Evolutionary conservation across 2,329 filamentous ascomycete genomes (phyloP), one percentile per base, ranked within the genome.

Genomic region (Colletotrichum spaethianum): DNA sequence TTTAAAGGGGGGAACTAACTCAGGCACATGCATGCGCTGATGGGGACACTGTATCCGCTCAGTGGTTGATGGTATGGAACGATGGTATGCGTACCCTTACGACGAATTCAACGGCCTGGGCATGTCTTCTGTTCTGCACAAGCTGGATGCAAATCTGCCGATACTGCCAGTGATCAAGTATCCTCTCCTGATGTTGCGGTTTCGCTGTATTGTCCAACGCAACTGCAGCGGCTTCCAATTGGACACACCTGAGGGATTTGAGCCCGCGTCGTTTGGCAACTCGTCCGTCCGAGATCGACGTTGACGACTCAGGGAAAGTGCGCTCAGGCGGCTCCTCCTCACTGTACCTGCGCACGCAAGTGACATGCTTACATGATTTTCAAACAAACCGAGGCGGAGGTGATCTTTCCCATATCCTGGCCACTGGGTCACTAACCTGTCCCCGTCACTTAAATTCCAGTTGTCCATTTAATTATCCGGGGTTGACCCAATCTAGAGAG

Each of bases 11-110:
- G 36, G 11, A n/a, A 63, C 61, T 66, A 73, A 46, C 50, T 62
- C 70, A 73, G 70, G 70, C 67, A 70, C 66, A 70, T 73, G 70
- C 70, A 71, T 66, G 48, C 67, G 40, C 60, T 56, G 61, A 69
- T 57, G 69, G 65, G 52, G 61, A 33, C 36, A 46, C 52, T 69
- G 52, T 63, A 52, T 70, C 46, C 26, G 67, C 44, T 44, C 53
- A 20, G 48, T 55, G 36, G 33, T 42, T 33, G 11, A 50, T 53
- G 16, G 46, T 16, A 50, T 40, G 33, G n/a, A 23, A 23, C 7
- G 31, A 42, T 40, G 44, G 46, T n/a, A 38, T 16, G 4, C 18
- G 16, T 26, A n/a, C 31, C 44, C 18, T 14, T 52, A 36, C n/a
- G 12, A 23, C 12, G 12, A 56, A 38, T 33, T 36, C 56, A 26